Evolutionary conservation across 345 rosid species (phyloP).

Genomic region (Melaleuca quinquenervia): DNA sequence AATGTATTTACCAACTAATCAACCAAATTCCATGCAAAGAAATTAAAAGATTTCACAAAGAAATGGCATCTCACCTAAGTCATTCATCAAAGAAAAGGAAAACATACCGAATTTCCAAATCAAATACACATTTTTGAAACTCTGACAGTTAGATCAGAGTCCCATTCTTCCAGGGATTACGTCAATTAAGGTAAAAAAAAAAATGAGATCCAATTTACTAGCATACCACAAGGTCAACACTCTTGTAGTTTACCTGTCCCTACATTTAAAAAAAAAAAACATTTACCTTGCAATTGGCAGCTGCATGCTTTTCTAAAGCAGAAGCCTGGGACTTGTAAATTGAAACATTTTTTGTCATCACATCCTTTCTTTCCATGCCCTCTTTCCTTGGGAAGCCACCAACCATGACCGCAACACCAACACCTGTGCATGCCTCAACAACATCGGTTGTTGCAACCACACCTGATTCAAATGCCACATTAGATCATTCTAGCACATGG

Average conservation of each 20-base stretch:
- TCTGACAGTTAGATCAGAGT: not conserved
- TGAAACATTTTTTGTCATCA: conserved; percentile 92
- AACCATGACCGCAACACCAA: conserved; percentile 87
- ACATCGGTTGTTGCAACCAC: conserved; percentile 97
- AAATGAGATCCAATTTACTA: not conserved
- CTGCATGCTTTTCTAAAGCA: conserved; percentile 85
- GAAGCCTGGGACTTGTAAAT: conserved; percentile 97
- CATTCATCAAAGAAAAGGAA: not conserved
- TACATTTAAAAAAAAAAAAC: not conserved
- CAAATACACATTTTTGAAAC: not conserved
- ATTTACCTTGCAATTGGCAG: conserved; percentile 92
- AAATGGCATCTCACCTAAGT: not conserved
- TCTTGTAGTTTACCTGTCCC: not conserved
- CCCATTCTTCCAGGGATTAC: not conserved
- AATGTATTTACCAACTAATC: not conserved
- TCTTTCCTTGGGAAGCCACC: conserved; percentile 99
- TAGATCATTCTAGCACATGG: not conserved
- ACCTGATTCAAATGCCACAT: conserved; percentile 28
- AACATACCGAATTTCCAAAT: not conserved
- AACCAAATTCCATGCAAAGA: not conserved
- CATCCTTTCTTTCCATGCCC: conserved; percentile 99
- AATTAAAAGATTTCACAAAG: not conserved
- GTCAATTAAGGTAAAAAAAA: not conserved
- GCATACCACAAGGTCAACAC: not conserved
- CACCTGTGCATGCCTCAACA: conserved; percentile 94